Conservation (phyloP, 495 filamentous ascomycete genomes). For the Amorphotheca resinae region DNA sequence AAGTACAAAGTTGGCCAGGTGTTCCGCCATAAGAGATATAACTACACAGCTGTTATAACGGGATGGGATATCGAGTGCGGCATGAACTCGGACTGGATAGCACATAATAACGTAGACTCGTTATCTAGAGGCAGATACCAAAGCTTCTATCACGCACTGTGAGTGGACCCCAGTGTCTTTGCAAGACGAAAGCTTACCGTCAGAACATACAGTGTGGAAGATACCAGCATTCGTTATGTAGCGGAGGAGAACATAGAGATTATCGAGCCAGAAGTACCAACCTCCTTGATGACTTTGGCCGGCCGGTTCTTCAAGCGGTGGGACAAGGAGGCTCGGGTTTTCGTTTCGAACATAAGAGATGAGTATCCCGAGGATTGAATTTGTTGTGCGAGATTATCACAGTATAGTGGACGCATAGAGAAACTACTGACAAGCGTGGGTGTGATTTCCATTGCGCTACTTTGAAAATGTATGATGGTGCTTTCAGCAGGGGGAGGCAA, state of each 20-base stretch:
- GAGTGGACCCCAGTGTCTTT: conserved; percentile 27
- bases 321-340: conserved; percentile 48
- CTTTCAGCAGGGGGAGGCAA: no score
- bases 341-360: conserved; percentile 78
- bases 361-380: conserved; percentile 73
- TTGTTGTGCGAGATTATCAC: conserved; percentile 4
- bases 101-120: conserved; percentile 49
- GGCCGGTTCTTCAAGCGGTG: conserved; percentile 86
- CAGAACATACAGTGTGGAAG: conserved; percentile 38
- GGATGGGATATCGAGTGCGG: conserved; percentile 61
- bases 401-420: no score
- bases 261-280: conserved; percentile 35
- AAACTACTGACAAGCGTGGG: no score
- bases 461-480: no score
- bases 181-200: conserved; percentile 26
- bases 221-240: conserved; percentile 61
- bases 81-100: conserved; percentile 44
- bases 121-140: conserved; percentile 52
- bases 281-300: conserved; percentile 51
- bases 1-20: conserved; percentile 70
- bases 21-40: conserved; percentile 71
- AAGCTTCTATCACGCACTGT: conserved; percentile 79
- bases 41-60: conserved; percentile 67
- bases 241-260: conserved; percentile 78
- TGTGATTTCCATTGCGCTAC: no score